These are phyloP conservation scores for Lichtheimia ornata DNA, from an alignment of 371 early-diverging fungal genomes.

Conservation along the genomic window DNA sequence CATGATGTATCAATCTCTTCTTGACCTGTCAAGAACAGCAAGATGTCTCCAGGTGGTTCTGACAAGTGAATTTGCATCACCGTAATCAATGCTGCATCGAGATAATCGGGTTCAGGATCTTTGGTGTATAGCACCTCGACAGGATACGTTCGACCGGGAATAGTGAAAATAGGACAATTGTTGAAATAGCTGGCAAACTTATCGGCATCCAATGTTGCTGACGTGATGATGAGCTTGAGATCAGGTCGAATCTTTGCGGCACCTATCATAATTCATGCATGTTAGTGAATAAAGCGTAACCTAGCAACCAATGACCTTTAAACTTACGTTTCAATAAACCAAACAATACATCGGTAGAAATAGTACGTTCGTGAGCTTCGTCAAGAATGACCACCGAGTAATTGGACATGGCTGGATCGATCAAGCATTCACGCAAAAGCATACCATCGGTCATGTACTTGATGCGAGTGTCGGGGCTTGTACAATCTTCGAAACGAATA, in stretches of 20 bases:
- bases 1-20: conserved; percentile 96
- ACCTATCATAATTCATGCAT: conserved; percentile 28
- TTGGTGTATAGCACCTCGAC: conserved; percentile 94
- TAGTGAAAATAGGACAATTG: conserved; percentile 94
- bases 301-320: neutral
- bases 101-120: conserved; percentile 93
- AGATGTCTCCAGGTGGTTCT: conserved; percentile 95
- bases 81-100: conserved; percentile 91
- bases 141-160: conserved; percentile 95
- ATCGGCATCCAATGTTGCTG: conserved; percentile 97
- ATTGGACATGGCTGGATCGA: conserved; percentile 80
- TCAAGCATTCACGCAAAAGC: conserved; percentile 94
- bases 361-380: conserved; percentile 99
- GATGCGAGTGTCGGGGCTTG: conserved; percentile 90
- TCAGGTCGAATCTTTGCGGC: conserved; percentile 85
- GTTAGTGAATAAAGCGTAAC: neutral
- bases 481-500: conserved; percentile 98
- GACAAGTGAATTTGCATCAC: conserved; percentile 97
- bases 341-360: conserved; percentile 97
- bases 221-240: conserved; percentile 92
- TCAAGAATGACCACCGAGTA: conserved; percentile 98
- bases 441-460: conserved; percentile 99
- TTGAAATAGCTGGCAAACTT: conserved; percentile 90
- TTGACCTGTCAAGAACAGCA: conserved; percentile 98
- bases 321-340: conserved; percentile 84